Base-by-base conservation (phyloP, 345 rosid genomes). In the Aquilaria yunnanensis region DNA sequence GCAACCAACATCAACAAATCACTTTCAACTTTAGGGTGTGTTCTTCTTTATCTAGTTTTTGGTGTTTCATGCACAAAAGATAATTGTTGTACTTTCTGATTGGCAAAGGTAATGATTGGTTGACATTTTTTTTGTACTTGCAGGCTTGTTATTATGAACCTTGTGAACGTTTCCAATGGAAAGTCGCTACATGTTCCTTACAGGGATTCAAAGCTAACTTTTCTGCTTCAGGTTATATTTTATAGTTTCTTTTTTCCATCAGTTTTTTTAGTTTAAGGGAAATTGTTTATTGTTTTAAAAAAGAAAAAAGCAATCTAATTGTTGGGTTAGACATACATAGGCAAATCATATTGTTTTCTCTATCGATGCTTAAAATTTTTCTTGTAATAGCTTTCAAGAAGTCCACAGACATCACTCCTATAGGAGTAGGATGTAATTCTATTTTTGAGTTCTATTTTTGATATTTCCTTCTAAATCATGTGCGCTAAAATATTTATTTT, bases 71-170 rank as follows among this genome's bases (percentile, higher is more conserved):
- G 57, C 33, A 55, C 48, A 57, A 46, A 33, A 34, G 31, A 12
- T 33, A 32, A 31, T 37, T 43, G 9, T 51, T 50, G 10, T 37
- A 43, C 13, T 14, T 56, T 33, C 12, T 37, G 43, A 37, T 37
- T 37, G 43, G 43, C 5, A 37, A 37, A 37, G 5, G 43, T 37
- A 67, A 34, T 63, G 53, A 49, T 56, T 29, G 6, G 51, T 51
- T 41, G 6, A 54, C 23, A 41, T 3, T 66, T 57, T 48, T 23
- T 68, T 14, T 50, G 43, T 49, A 59, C 66, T 73, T 74, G 75
- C 84, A 94, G 99, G 58, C 97, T 94, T 61, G 99, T 94, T 64
- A 95, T 91, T 62, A 95, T 95, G 99, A 95, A 95, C 74, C 96
- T 95, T 55, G 93, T 91, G 52, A 90, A 85, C 72, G 64, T 91